Evolutionary conservation across 73 alveolate species (phyloP), one percentile per base, ranked within the genome.

Genomic region (Breviolum minutum): DNA sequence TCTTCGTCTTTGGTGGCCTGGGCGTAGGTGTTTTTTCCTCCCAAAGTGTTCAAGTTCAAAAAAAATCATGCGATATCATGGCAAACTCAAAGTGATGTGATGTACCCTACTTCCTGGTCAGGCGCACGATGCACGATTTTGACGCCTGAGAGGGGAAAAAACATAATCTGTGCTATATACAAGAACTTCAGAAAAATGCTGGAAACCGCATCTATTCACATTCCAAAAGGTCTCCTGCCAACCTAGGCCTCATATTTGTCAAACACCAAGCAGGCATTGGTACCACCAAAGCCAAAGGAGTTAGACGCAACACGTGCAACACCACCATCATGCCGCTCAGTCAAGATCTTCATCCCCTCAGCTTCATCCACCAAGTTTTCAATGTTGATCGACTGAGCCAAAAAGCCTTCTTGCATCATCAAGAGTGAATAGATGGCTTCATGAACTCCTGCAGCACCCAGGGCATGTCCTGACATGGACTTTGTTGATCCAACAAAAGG

Each of bases 211-310:
- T n/a, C n/a, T n/a, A n/a, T n/a, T n/a, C n/a, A n/a, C n/a, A n/a
- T n/a, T n/a, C n/a, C n/a, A n/a, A n/a, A n/a, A n/a, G n/a, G n/a
- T n/a, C n/a, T n/a, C n/a, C n/a, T n/a, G n/a, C n/a, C n/a, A n/a
- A 16, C 86, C 63, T 60, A 48, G 32, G 69, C 99, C 92, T 93
- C 93, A 29, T 48, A 93, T 87, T 93, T 93, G 93, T 93, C 99
- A 71, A 93, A 93, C 62, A 93, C 99, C 92, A 93, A 85, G 66
- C 99, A 93, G 84, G 99, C 99, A 27, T 93, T 93, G 81, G 99
- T 93, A 7, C 99, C 99, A 27, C 99, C 99, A 63, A 93, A 93
- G 84, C 99, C 99, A 70, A 93, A 93, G 93, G 99, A 93, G 99
- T 93, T 93, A 27, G 99, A 93, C 0, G 97, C 97, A 30, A 82